Evolutionary conservation across 2,329 filamentous ascomycete genomes (phyloP).

Genomic region (Onygenales sp.): DNA sequence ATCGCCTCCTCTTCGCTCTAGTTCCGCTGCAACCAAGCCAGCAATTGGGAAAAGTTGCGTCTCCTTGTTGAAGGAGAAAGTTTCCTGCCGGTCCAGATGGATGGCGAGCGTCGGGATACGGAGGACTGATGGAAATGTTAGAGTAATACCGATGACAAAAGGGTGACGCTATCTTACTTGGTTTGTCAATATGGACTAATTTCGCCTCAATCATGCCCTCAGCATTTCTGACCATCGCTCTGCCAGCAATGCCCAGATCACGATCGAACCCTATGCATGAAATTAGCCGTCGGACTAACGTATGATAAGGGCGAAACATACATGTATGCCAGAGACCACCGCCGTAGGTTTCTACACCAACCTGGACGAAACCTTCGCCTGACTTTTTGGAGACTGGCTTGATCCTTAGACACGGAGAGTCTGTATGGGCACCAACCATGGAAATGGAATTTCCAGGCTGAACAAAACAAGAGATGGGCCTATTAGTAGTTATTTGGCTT

Average conservation of each 20-base stretch:
- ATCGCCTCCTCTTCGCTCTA: constrained; percentile 60
- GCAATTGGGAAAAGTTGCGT: constrained; percentile 89
- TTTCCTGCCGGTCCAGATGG: constrained; percentile 77
- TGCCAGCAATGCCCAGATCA: constrained; percentile 80
- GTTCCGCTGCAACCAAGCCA: constrained; percentile 74
- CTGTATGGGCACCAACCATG: constrained; percentile 93
- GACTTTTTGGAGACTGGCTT: constrained; percentile 91
- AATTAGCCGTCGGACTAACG: background rate
- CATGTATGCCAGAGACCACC: constrained; percentile 96
- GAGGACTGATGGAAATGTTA: constrained; percentile 44
- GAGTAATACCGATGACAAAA: background rate
- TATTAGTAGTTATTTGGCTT: background rate
- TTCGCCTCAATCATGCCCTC: constrained; percentile 70
- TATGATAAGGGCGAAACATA: constrained; percentile 13
- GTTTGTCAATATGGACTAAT: constrained; percentile 81
- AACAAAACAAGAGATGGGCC: constrained; percentile 51
- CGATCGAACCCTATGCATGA: constrained; percentile 68
- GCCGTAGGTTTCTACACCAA: constrained; percentile 94
- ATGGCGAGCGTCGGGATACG: constrained; percentile 90
- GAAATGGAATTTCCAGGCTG: constrained; percentile 74
- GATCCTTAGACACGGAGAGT: constrained; percentile 82
- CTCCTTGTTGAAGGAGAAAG: constrained; percentile 94
- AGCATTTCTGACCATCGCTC: constrained; percentile 68
- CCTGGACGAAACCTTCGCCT: constrained; percentile 78
- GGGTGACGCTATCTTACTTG: constrained; percentile 39